phyloP scores from a whole-genome alignment of 1,284 basidiomycete species.

The Ceratobasidium papillatum region DNA sequence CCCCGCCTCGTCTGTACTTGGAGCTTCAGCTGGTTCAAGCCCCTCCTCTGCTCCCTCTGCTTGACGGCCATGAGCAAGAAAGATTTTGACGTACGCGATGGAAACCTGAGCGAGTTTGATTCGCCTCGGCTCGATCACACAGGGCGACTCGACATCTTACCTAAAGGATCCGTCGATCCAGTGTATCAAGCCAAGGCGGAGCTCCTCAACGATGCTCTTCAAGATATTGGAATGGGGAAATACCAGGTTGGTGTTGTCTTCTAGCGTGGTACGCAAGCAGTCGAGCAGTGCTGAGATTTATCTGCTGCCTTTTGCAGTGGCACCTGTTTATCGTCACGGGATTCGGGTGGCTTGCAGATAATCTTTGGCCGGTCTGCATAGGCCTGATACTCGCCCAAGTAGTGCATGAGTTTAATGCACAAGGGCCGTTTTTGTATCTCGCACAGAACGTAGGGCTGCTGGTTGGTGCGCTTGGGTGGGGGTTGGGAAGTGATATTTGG shows the following conservation, averaged over 20 bases:
- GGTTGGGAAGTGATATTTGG: conserved; percentile 68
- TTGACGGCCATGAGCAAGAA: not conserved
- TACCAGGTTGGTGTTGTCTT: conserved; percentile 63
- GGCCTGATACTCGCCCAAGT: conserved; percentile 29
- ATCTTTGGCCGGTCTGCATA: conserved; percentile 67
- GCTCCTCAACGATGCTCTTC: conserved; percentile 70
- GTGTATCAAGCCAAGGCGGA: conserved; percentile 70
- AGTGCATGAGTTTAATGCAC: conserved; percentile 62
- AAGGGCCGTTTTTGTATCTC: conserved; percentile 64
- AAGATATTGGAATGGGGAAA: conserved; percentile 76
- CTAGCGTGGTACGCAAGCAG: conserved; percentile 7
- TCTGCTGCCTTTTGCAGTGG: conserved; percentile 60
- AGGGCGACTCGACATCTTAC: conserved; percentile 54
- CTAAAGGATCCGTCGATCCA: conserved; percentile 63
- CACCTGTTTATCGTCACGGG: conserved; percentile 65
- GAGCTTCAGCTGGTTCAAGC: not conserved
- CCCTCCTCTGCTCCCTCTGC: not conserved
- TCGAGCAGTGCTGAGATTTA: not conserved
- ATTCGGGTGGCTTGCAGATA: conserved; percentile 76
- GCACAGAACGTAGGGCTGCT: conserved; percentile 68
- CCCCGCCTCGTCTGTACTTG: not conserved
- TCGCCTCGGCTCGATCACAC: not conserved
- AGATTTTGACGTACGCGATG: not conserved
- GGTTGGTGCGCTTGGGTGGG: conserved; percentile 73
- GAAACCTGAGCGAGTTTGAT: not conserved